Base-by-base conservation (phyloP, 306 rosid species). In the Glycine soja region DNA sequence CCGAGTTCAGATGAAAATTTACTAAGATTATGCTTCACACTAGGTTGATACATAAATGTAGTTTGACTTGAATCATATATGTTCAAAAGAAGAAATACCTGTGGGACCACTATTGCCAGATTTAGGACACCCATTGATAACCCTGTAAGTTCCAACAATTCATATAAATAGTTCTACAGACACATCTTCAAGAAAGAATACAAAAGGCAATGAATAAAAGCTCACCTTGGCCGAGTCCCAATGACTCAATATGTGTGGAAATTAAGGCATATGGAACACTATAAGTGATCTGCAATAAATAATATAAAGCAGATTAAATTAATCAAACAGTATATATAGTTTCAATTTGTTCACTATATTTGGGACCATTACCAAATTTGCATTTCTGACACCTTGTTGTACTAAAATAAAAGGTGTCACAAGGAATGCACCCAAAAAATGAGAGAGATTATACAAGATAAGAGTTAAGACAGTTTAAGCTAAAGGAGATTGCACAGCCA, bases 161-260 rank as follows among this genome's bases (percentile, higher is more conserved):
- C 81, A 74, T 59, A 79, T 78, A 74, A 82, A 86, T 70, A 82
- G 19, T 72, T 78, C 47, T 57, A 40, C 64, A 71, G 70, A 40
- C 85, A 43, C 45, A 15, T 48, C 56, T 70, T 78, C 45, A 6
- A 45, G 24, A 85, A 83, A 72, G 62, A 11, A 85, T 36, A 81
- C 74, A 70, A 15, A 81, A 38, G 62, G 70, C 54, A 56, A 32
- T 40, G 62, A 66, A 80, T 65, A 79, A 81, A 71, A 68, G 15
- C 87, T 47, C 72, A 93, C 99, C 98, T 92, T 93, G 97, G 72
- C 97, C 99, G 63, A 90, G 97, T 72, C 98, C 98, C 87, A 96
- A 87, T 81, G 97, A 83, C 85, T 93, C 99, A 8, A 89, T 92
- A 59, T 91, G 97, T 0, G 92, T 70, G 65, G 97, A 90, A 78